Conservation (phyloP, 2,329 filamentous ascomycete species). For the Teratosphaeria pseudoeucalypti region DNA sequence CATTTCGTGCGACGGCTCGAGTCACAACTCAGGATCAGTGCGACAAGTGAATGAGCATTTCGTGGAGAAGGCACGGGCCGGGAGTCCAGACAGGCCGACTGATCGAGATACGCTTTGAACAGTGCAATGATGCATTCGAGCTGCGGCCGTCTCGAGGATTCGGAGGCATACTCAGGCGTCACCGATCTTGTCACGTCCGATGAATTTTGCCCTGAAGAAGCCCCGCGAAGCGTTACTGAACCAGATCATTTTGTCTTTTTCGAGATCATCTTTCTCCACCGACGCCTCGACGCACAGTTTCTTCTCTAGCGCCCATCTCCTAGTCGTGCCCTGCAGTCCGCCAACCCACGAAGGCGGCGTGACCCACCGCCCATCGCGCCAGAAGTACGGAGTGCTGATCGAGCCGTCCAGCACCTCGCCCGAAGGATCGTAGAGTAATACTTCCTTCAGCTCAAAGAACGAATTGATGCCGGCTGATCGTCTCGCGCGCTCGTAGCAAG, state of each 20-base stretch:
- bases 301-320: constrained; percentile 69
- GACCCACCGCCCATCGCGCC: constrained; percentile 61
- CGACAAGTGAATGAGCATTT: not conserved
- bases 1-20: not conserved
- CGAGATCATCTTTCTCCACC: constrained; percentile 50
- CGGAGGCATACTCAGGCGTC: not conserved
- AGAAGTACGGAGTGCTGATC: constrained; percentile 73
- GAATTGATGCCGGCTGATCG: constrained; percentile 45
- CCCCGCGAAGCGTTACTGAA: constrained; percentile 81
- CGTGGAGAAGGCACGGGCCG: not conserved
- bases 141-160: not conserved
- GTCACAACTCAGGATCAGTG: not conserved
- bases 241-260: constrained; percentile 71
- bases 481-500: constrained; percentile 62
- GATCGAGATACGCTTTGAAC: not conserved
- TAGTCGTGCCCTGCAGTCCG: constrained; percentile 71
- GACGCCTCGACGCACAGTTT: constrained; percentile 56
- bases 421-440: constrained; percentile 59
- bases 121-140: not conserved
- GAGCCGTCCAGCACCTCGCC: constrained; percentile 71
- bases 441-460: constrained; percentile 46
- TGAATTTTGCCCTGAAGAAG: constrained; percentile 39
- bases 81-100: too few species aligned
- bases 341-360: constrained; percentile 62
- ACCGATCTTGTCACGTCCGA: not conserved